Conservation (phyloP, 345 rosid species). For the Populus nigra region DNA sequence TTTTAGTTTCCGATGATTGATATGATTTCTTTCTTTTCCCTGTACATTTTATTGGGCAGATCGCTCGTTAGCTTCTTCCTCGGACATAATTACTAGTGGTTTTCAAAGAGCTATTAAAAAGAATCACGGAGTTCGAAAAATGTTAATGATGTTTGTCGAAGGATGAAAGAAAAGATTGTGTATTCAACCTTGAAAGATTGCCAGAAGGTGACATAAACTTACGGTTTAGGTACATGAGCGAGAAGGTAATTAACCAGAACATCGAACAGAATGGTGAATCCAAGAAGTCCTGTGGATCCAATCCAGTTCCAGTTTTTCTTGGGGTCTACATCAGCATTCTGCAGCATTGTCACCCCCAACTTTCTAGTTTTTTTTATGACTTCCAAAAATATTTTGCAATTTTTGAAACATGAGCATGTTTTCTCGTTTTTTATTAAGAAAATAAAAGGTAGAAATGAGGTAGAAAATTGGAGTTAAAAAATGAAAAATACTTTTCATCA, state of each 20-base stretch:
- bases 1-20: background rate
- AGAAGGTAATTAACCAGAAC: background rate
- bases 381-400: background rate
- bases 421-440: no score
- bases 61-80: conserved; percentile 1
- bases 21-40: background rate
- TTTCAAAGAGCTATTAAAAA: conserved; percentile 9
- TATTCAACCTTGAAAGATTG: background rate
- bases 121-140: background rate
- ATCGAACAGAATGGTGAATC: conserved; percentile 7
- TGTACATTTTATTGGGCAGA: background rate
- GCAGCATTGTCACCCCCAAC: background rate
- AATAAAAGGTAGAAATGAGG: no score
- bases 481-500: no score
- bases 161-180: background rate
- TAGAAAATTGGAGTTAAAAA: no score
- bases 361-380: background rate
- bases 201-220: background rate
- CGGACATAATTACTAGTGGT: conserved; percentile 4
- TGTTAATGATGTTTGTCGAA: background rate
- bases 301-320: conserved; percentile 11
- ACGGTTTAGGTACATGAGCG: background rate
- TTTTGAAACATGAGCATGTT: no score
- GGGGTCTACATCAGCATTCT: background rate
- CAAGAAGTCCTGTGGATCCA: conserved; percentile 7